Base-by-base conservation (phyloP, 192 early-diverging fungal species). In the Entophlyctis luteolus region DNA sequence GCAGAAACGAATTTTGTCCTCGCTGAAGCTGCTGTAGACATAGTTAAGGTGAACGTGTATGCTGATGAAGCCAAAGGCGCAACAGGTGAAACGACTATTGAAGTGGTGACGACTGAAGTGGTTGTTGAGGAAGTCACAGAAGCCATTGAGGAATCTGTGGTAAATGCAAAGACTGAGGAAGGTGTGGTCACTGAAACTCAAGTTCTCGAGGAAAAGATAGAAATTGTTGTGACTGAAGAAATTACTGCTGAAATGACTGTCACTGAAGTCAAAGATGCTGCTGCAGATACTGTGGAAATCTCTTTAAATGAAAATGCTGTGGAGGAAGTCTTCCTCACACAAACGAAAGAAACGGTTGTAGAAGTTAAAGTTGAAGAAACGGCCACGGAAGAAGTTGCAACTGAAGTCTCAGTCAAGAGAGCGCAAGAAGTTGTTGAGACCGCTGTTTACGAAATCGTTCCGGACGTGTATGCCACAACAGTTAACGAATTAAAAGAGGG, bases 311-410 rank as follows among this genome's bases (percentile, higher is more conserved):
- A 25, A 22, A 49, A 32, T 33, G 28, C 50, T 28, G 60, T 63
- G 3, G 60, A 63, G 46, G 63, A 66, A 39, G 36, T 37, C 54
- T 60, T 71, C 12, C 27, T 71, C 36, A 28, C n/a, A 1, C 62
- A 68, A 4, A 65, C 49, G 8, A 55, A 50, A 2, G 58, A 57
- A 23, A 57, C 55, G 2, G 47, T 63, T 32, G 47, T 32, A 12
- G 37, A 59, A 5, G 32, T 50, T 46, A 12, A 28, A 27, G 39
- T 12, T 2, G 67, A 66, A 66, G 35, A 22, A 4, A 16, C 18
- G 16, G 47, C 46, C 35, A 34, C 39, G 6, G 46, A 22, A 23
- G 46, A 31, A 45, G 60, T 23, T 5, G 39, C 39, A 53, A 48
- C 49, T 49, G 35, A 53, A n/a, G 63, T 53, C 18, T 36, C 46